These are phyloP conservation scores for Stentor roeselii DNA, from an alignment of 73 alveolate genomes.

Conservation along the genomic window DNA sequence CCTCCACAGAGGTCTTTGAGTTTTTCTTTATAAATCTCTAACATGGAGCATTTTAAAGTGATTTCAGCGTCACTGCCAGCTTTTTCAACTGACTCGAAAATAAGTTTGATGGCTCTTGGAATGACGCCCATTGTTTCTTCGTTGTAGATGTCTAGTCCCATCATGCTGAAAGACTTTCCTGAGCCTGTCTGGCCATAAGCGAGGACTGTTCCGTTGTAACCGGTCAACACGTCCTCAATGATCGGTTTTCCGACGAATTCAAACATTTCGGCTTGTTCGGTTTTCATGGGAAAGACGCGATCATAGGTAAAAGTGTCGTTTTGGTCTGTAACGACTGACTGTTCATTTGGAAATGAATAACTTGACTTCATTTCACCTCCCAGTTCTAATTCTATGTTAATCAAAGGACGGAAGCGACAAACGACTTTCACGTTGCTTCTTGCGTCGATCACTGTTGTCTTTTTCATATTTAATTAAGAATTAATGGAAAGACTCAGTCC, in stretches of 20 bases:
- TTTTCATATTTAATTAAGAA: not conserved
- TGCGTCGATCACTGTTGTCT: not conserved
- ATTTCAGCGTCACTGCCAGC: not conserved
- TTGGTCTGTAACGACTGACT: not conserved
- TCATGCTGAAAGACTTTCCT: conserved; percentile 97
- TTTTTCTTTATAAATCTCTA: conserved; percentile 25
- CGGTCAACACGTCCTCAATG: conserved; percentile 72
- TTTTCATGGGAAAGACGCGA: conserved; percentile 40
- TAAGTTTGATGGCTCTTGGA: conserved; percentile 18
- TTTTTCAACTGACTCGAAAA: not conserved
- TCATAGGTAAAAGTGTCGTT: conserved; percentile 37
- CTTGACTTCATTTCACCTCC: not conserved
- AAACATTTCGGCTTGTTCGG: conserved; percentile 44
- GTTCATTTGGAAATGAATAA: not conserved
- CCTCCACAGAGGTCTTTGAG: conserved; percentile 26
- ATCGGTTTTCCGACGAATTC: conserved; percentile 51
- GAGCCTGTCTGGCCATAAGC: conserved; percentile 97
- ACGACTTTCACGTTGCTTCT: conserved; percentile 9
- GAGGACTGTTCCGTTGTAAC: conserved; percentile 93
- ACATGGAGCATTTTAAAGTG: conserved; percentile 27
- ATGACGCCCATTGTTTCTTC: conserved; percentile 27
- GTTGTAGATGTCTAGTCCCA: conserved; percentile 53
- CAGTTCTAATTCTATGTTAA: not conserved
- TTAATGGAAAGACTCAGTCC: no score
- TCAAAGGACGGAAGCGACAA: not conserved